phyloP scores from a whole-genome alignment of 129 eudicot genomes.

The Flaveria linearis region DNA sequence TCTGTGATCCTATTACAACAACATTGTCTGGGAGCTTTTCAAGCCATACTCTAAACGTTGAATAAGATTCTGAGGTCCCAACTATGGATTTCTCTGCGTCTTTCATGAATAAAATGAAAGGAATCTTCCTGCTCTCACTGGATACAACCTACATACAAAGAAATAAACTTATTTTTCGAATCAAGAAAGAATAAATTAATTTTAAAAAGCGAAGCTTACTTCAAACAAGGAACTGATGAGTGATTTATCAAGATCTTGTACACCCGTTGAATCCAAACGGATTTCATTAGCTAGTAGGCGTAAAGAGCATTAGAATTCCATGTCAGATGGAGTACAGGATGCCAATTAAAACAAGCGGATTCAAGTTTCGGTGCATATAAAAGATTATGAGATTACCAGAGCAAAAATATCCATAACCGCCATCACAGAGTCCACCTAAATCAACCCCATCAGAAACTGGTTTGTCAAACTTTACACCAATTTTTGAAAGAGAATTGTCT shows the following conservation, averaged over 20 bases:
- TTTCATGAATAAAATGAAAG: constrained; percentile 87
- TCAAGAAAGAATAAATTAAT: constrained; percentile 1
- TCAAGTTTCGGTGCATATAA: constrained; percentile 8
- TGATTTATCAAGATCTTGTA: constrained; percentile 64
- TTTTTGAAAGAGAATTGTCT: constrained; percentile 67
- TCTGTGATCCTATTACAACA: constrained; percentile 81
- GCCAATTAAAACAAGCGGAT: constrained; percentile 3
- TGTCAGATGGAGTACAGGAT: constrained; percentile 22
- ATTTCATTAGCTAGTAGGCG: constrained; percentile 62
- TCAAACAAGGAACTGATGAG: constrained; percentile 65
- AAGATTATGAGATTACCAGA: constrained; percentile 49
- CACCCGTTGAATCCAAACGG: constrained; percentile 58
- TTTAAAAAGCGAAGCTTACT: constrained; percentile 37
- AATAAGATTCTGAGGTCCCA: constrained; percentile 62
- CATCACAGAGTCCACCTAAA: constrained; percentile 71
- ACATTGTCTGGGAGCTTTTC: constrained; percentile 84
- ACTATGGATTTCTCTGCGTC: constrained; percentile 89
- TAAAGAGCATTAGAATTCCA: constrained; percentile 17
- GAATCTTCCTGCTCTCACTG: constrained; percentile 68
- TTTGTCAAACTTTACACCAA: constrained; percentile 86
- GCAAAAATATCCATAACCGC: constrained; percentile 84
- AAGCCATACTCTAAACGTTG: constrained; percentile 59
- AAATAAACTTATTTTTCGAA: neutral
- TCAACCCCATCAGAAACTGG: constrained; percentile 73
- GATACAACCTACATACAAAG: constrained; percentile 46